Conservation (phyloP, 768 basidiomycete species). For the Mycena capillaripes region DNA sequence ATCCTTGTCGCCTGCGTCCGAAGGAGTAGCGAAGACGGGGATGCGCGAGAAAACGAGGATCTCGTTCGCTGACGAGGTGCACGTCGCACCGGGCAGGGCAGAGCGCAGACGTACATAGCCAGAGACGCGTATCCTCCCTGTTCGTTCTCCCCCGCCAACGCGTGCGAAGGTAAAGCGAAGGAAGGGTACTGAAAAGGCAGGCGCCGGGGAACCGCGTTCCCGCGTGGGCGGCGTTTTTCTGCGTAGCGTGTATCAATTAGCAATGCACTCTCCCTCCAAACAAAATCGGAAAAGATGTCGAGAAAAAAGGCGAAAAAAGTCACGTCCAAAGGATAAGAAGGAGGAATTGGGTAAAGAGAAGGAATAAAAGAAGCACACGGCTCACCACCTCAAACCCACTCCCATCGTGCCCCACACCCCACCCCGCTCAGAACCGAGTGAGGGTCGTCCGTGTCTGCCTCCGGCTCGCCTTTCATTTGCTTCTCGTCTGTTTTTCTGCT, state of each 20-base stretch:
- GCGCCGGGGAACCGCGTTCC: slow-evolving; percentile 68
- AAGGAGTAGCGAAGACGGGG: neutral
- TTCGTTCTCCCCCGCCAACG: too few relatives aligned
- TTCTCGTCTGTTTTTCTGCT: too few relatives aligned
- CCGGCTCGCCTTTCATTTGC: too few relatives aligned
- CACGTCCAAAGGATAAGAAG: neutral
- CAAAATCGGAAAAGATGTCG: too few relatives aligned
- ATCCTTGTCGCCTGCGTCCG: too few relatives aligned
- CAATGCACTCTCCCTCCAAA: too few relatives aligned
- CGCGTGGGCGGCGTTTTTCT: slow-evolving; percentile 63
- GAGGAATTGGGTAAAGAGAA: too few relatives aligned
- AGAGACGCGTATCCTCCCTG: neutral
- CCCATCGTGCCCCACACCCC: slow-evolving; percentile 87
- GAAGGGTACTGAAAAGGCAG: too few relatives aligned
- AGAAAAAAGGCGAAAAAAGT: too few relatives aligned
- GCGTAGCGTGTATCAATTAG: slow-evolving; percentile 49
- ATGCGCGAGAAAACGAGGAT: slow-evolving; percentile 1
- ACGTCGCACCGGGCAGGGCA: slow-evolving; percentile 24
- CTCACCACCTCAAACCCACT: slow-evolving; percentile 79
- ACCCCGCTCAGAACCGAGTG: slow-evolving; percentile 74
- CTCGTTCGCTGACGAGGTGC: slow-evolving; percentile 13
- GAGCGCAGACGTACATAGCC: slow-evolving; percentile 43
- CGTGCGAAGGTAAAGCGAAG: too few relatives aligned
- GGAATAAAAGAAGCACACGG: slow-evolving; percentile 62
- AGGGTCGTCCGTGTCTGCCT: slow-evolving; percentile 43